Evolutionary conservation across 208 protist genomes (phyloP).

Genomic region (Strigomonas galati): DNA sequence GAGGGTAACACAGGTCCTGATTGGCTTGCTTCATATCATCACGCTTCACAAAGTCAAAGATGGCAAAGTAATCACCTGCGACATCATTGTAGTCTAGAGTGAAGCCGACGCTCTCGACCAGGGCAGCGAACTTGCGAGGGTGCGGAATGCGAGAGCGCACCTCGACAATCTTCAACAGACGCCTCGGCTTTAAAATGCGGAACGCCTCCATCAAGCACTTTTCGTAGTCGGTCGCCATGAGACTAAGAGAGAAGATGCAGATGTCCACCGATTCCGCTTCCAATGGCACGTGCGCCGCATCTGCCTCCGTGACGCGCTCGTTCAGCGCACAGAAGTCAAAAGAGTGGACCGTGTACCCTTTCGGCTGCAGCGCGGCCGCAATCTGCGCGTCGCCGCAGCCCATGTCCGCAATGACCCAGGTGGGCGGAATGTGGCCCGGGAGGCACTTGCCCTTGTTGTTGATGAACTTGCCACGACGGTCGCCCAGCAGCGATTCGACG

Average conservation of each 20-base stretch:
- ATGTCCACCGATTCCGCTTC: slow-evolving; percentile 78
- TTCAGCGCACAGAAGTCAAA: slow-evolving; percentile 91
- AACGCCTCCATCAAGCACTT: slow-evolving; percentile 92
- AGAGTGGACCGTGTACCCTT: slow-evolving; percentile 92
- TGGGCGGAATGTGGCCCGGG: slow-evolving; percentile 73
- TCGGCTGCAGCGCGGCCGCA: slow-evolving; percentile 55
- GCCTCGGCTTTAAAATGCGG: slow-evolving; percentile 86
- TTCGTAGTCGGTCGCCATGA: slow-evolving; percentile 96
- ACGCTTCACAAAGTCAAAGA: slow-evolving; percentile 89
- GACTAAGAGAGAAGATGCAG: slow-evolving; percentile 91
- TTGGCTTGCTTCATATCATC: slow-evolving; percentile 50
- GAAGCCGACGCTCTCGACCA: slow-evolving; percentile 88
- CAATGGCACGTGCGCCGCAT: slow-evolving; percentile 87
- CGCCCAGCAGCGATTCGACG: slow-evolving; percentile 71
- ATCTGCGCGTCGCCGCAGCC: slow-evolving; percentile 95
- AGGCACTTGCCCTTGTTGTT: slow-evolving; percentile 80
- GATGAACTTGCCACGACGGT: slow-evolving; percentile 72
- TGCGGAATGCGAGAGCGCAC: slow-evolving; percentile 89
- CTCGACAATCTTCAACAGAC: slow-evolving; percentile 91
- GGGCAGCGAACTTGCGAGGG: slow-evolving; percentile 66
- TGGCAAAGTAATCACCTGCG: slow-evolving; percentile 89
- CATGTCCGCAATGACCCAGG: slow-evolving; percentile 93
- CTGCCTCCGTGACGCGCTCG: slow-evolving; percentile 87
- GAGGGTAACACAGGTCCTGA: slow-evolving; percentile 37
- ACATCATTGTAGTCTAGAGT: slow-evolving; percentile 74